Conservation (phyloP, 257 asterid species). For the Penstemon eatonii region DNA sequence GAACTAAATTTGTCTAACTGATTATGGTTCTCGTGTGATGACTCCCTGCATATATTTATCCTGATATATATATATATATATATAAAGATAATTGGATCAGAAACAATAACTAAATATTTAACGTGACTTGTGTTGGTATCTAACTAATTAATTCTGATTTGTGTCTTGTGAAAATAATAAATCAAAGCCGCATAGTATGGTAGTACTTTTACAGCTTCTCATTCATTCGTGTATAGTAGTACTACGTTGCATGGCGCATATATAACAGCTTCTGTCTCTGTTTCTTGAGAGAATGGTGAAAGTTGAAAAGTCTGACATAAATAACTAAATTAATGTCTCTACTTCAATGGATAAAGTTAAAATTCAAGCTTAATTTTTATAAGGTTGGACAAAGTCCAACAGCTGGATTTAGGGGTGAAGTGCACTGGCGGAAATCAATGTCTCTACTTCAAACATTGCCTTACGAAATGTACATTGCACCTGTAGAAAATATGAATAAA, state of each 20-base stretch:
- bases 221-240: background rate
- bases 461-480: background rate
- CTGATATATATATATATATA: background rate
- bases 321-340: background rate
- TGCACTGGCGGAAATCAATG: background rate
- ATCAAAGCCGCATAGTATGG: conserved; percentile 7
- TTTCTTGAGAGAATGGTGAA: conserved; percentile 34
- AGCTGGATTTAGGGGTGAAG: conserved; percentile 28
- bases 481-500: too few relatives aligned
- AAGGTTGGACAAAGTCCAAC: conserved; percentile 26
- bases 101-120: background rate
- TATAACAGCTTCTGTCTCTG: background rate
- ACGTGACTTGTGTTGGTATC: background rate
- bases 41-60: background rate
- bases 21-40: background rate
- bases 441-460: background rate
- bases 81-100: background rate
- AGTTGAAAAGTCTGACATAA: conserved; percentile 3
- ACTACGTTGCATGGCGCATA: background rate
- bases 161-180: conserved; percentile 27
- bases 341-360: background rate
- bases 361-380: conserved; percentile 3
- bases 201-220: conserved; percentile 21
- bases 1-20: background rate
- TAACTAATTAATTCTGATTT: conserved; percentile 16